Percentiles rank a stretch among this genome's conserved stretches.
phyloP scores from a whole-genome alignment of 2,329 filamentous ascomycete species.

The Ceratocystis smalleyi region DNA sequence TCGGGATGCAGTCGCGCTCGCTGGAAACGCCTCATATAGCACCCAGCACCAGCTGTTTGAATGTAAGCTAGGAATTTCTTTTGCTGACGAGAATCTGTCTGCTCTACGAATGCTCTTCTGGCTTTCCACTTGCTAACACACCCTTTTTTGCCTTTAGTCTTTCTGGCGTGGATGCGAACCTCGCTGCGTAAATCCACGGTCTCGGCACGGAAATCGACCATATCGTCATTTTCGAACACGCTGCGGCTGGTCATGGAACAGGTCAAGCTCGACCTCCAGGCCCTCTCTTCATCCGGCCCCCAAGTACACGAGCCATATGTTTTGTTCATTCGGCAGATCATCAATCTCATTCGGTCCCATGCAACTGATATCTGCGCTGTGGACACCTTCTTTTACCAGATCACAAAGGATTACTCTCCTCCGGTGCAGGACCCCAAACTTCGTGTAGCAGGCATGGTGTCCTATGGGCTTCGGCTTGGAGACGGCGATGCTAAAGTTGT shows the following conservation, averaged over 20 bases:
- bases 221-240: constrained; percentile 29
- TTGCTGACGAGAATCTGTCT: not conserved
- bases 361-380: constrained; percentile 38
- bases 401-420: constrained; percentile 40
- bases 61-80: constrained; percentile 22
- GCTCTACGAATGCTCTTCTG: too few relatives aligned
- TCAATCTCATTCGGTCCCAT: constrained; percentile 39
- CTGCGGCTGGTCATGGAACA: constrained; percentile 37
- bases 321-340: constrained; percentile 35
- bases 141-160: constrained; percentile 19
- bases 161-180: constrained; percentile 36
- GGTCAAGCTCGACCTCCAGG: constrained; percentile 35
- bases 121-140: not conserved
- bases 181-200: constrained; percentile 29
- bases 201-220: constrained; percentile 25
- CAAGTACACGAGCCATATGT: constrained; percentile 34
- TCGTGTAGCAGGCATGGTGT: constrained; percentile 39
- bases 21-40: constrained; percentile 31
- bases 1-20: constrained; percentile 24
- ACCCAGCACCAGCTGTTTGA: constrained; percentile 36
- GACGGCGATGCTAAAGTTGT: constrained; percentile 35
- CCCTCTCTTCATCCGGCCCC: constrained; percentile 23
- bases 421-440: constrained; percentile 40
- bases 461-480: constrained; percentile 39
- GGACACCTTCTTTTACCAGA: constrained; percentile 41